These are phyloP conservation scores for Martiniozyma asiatica DNA, from an alignment of 1,139 yeast genomes.

Conservation along the genomic window DNA sequence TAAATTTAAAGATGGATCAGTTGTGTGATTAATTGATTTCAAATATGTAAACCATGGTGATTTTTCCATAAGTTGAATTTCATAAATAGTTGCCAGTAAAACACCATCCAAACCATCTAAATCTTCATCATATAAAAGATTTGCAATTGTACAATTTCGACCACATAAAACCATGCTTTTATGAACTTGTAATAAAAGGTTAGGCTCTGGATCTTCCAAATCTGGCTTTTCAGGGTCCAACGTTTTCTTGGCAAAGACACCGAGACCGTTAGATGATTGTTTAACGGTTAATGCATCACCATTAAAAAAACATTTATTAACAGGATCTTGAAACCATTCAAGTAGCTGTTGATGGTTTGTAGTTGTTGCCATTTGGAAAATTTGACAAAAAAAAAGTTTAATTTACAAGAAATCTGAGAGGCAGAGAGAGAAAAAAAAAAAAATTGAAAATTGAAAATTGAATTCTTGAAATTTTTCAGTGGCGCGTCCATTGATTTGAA, in stretches of 20 bases:
- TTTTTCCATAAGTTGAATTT: slow-evolving; percentile 32
- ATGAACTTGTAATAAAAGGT: slow-evolving; percentile 30
- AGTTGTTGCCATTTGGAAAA: slow-evolving; percentile 19
- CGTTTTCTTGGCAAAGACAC: slow-evolving; percentile 49
- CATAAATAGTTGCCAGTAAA: slow-evolving; percentile 62
- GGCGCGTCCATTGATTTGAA: too few species aligned
- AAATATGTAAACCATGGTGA: slow-evolving; percentile 77
- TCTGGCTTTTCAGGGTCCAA: slow-evolving; percentile 22
- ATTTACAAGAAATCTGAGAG: too few species aligned
- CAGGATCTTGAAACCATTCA: slow-evolving; percentile 33
- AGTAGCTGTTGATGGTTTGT: slow-evolving; percentile 21
- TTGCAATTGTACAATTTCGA: slow-evolving; percentile 53
- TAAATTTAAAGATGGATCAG: slow-evolving; percentile 1
- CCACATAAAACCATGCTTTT: slow-evolving; percentile 44
- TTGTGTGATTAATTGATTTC: slow-evolving; percentile 32
- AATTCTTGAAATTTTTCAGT: too few species aligned
- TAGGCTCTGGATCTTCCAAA: slow-evolving; percentile 21
- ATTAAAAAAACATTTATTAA: slow-evolving; percentile 37
- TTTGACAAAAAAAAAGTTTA: background rate
- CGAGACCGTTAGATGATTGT: slow-evolving; percentile 54
- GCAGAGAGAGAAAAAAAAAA: too few species aligned
- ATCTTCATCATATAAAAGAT: slow-evolving; percentile 48
- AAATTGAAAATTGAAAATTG: too few species aligned
- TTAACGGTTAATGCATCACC: slow-evolving; percentile 32
- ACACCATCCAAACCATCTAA: slow-evolving; percentile 58